Evolutionary conservation across 2,329 filamentous ascomycete species (phyloP).

Genomic region (Akanthomyces uredinophilus): DNA sequence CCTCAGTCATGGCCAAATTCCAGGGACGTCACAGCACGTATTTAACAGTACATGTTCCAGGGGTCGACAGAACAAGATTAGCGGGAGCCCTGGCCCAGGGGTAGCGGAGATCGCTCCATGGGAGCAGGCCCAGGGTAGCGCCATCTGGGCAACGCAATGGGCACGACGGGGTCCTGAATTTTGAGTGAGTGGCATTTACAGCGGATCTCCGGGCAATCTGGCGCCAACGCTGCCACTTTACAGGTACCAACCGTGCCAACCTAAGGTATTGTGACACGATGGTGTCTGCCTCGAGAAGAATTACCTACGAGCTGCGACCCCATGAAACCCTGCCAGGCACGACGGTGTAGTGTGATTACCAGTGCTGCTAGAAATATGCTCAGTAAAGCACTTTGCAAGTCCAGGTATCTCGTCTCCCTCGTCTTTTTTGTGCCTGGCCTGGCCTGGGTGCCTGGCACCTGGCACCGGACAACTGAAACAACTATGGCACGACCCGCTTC

Average conservation of each 20-base stretch:
- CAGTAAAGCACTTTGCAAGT: too few relatives aligned
- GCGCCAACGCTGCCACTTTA: background rate
- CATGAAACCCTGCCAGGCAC: too few relatives aligned
- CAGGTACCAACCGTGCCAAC: background rate
- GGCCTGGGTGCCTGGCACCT: conserved; percentile 18
- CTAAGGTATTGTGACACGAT: too few relatives aligned
- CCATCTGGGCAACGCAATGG: too few relatives aligned
- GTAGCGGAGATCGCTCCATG: background rate
- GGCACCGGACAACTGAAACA: conserved; percentile 20
- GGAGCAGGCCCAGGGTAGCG: background rate
- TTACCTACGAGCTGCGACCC: background rate
- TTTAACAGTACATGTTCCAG: background rate
- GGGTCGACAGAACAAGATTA: background rate
- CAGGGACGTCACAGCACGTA: background rate
- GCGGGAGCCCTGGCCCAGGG: background rate
- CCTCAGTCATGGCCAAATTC: background rate
- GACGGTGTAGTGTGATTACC: background rate
- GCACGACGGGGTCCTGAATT: too few relatives aligned
- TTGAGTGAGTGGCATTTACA: background rate
- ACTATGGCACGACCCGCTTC: conserved; percentile 16
- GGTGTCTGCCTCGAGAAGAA: background rate
- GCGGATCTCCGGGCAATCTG: background rate
- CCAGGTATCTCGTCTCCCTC: too few relatives aligned
- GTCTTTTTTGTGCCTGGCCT: conserved; percentile 15
- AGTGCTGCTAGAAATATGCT: background rate